phyloP scores from a whole-genome alignment of 768 basidiomycete species.

The Agrocybe chaxingu region DNA sequence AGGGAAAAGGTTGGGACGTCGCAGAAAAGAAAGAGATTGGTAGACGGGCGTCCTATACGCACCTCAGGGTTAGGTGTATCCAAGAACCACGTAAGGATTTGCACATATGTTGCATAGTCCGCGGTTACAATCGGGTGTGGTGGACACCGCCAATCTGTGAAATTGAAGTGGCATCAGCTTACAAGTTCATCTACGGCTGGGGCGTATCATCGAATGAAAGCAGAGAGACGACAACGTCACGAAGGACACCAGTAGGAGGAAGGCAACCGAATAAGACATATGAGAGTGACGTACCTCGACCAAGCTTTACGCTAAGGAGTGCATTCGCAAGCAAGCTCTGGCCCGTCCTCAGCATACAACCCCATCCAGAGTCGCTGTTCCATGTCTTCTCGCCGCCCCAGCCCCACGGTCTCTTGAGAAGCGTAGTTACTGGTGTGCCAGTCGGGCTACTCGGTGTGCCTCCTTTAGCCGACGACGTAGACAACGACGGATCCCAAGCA shows the following conservation, averaged over 20 bases:
- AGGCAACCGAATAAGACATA: slow-evolving; percentile 1
- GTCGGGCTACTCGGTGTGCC: slow-evolving; percentile 26
- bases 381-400: slow-evolving; percentile 79
- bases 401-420: slow-evolving; percentile 55
- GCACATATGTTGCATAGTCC: slow-evolving; percentile 84
- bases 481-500: no score
- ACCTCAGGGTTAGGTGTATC: no score
- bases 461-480: no score
- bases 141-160: slow-evolving; percentile 81
- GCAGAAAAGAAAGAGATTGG: no score
- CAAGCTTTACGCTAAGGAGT: slow-evolving; percentile 59
- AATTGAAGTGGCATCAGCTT: neutral
- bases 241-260: slow-evolving; percentile 1
- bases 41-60: no score
- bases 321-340: slow-evolving; percentile 35
- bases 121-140: slow-evolving; percentile 53
- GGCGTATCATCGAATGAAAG: neutral
- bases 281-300: slow-evolving; percentile 32
- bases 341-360: slow-evolving; percentile 36
- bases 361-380: slow-evolving; percentile 35
- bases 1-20: no score
- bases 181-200: neutral
- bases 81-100: slow-evolving; percentile 86
- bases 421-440: slow-evolving; percentile 10
- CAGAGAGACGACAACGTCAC: neutral